Percentiles rank a stretch among this genome's conserved stretches.
phyloP scores from a whole-genome alignment of 2,329 filamentous ascomycete species.

The Penicillium sp. region DNA sequence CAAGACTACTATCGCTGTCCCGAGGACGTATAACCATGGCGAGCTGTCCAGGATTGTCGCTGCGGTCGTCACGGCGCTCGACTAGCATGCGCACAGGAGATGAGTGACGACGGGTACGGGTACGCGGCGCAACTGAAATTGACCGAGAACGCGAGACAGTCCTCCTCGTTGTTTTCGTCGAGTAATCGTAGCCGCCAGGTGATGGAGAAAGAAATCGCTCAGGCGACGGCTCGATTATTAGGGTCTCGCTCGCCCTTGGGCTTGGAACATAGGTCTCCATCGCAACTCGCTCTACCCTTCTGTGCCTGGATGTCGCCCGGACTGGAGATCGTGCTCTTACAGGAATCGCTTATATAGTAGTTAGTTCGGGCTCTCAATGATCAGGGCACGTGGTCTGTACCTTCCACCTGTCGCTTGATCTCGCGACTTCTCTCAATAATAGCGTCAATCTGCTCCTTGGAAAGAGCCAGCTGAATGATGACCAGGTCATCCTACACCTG shows the following conservation, averaged over 20 bases:
- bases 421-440: conserved; percentile 82
- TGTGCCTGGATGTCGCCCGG: conserved; percentile 27
- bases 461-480: conserved; percentile 81
- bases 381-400: conserved; percentile 30
- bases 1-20: conserved; percentile 54
- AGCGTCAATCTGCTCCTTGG: conserved; percentile 90
- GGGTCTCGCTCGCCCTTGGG: conserved; percentile 33
- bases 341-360: conserved; percentile 27
- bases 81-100: conserved; percentile 42
- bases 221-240: conserved; percentile 39
- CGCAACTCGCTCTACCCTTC: conserved; percentile 33
- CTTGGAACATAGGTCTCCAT: conserved; percentile 34
- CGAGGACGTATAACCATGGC: conserved; percentile 56
- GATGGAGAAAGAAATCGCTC: conserved; percentile 34
- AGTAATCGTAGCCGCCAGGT: conserved; percentile 31
- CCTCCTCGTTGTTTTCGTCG: conserved; percentile 32
- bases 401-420: conserved; percentile 39
- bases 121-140: conserved; percentile 39
- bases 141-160: conserved; percentile 40
- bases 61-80: conserved; percentile 29
- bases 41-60: conserved; percentile 50
- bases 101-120: conserved; percentile 37
- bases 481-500: conserved; percentile 72
- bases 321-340: conserved; percentile 31
- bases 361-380: conserved; percentile 10